Evolutionary conservation across 2,329 filamentous ascomycete genomes (phyloP).

Genomic region (Paecilomyces fulvus): DNA sequence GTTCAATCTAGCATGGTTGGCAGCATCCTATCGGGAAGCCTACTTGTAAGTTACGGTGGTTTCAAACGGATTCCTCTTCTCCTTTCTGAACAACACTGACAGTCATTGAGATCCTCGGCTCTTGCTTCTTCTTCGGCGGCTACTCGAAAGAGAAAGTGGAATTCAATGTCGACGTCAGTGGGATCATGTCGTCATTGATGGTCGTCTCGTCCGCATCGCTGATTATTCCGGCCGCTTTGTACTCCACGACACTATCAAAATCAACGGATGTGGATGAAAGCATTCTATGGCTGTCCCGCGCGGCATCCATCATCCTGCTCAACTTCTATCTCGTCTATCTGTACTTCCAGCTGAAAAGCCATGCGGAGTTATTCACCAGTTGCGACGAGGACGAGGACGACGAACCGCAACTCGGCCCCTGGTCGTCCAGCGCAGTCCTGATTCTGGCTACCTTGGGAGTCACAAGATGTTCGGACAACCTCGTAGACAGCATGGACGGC

Average conservation of each 20-base stretch:
- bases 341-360: slow-evolving; percentile 47
- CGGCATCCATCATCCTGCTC: slow-evolving; percentile 47
- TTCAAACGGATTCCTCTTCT: too few species aligned
- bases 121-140: slow-evolving; percentile 76
- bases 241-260: slow-evolving; percentile 8
- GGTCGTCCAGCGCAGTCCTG: too few species aligned
- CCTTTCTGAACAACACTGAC: too few species aligned
- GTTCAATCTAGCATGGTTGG: slow-evolving; percentile 83
- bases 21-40: slow-evolving; percentile 74
- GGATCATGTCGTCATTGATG: slow-evolving; percentile 68
- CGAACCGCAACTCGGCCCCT: slow-evolving; percentile 5
- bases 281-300: slow-evolving; percentile 36
- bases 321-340: slow-evolving; percentile 47
- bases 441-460: too few species aligned
- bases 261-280: slow-evolving; percentile 5
- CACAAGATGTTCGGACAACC: too few species aligned
- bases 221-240: slow-evolving; percentile 54
- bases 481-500: too few species aligned
- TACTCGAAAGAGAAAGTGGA: slow-evolving; percentile 63
- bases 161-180: slow-evolving; percentile 80
- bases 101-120: too few species aligned
- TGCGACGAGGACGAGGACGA: slow-evolving; percentile 8
- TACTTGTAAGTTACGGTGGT: too few species aligned
- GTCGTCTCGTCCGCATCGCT: slow-evolving; percentile 66
- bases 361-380: too few species aligned